Conservation (phyloP, 2,329 filamentous ascomycete species). For the Nigrospora osmanthi region DNA sequence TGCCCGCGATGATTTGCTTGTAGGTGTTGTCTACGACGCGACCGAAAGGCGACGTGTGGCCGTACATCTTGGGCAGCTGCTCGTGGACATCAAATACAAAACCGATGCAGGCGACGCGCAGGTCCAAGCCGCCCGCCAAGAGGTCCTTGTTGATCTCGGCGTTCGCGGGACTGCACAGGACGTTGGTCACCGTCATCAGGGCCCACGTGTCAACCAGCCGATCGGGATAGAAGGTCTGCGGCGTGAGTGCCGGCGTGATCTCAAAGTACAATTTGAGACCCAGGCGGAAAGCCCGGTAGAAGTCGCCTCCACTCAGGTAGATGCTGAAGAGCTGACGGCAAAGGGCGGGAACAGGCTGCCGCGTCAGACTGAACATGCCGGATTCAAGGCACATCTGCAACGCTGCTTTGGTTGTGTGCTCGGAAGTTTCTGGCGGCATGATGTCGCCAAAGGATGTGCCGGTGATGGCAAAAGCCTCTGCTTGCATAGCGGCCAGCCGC, state of each 20-base stretch:
- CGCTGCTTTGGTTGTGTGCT: constrained; percentile 10
- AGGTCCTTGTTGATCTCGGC: constrained; percentile 13
- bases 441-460: neutral
- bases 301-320: constrained; percentile 11
- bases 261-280: constrained; percentile 17
- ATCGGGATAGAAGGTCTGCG: constrained; percentile 14
- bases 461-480: constrained; percentile 13
- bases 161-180: constrained; percentile 12
- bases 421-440: constrained; percentile 4
- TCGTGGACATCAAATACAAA: constrained; percentile 17
- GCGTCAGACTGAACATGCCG: constrained; percentile 15
- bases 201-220: constrained; percentile 13
- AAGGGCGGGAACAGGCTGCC: constrained; percentile 15
- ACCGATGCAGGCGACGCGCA: constrained; percentile 15
- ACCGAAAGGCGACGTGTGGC: constrained; percentile 13
- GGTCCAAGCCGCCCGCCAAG: constrained; percentile 11
- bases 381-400: constrained; percentile 17
- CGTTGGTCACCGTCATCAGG: constrained; percentile 14
- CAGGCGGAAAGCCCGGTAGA: constrained; percentile 14
- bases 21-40: constrained; percentile 14
- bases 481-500: constrained; percentile 14
- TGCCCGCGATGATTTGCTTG: constrained; percentile 13
- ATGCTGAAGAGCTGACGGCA: constrained; percentile 12
- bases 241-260: constrained; percentile 11
- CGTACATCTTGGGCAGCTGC: constrained; percentile 12